These are phyloP conservation scores for Termitomyces sp. DNA, from an alignment of 768 basidiomycete species.

Conservation along the genomic window DNA sequence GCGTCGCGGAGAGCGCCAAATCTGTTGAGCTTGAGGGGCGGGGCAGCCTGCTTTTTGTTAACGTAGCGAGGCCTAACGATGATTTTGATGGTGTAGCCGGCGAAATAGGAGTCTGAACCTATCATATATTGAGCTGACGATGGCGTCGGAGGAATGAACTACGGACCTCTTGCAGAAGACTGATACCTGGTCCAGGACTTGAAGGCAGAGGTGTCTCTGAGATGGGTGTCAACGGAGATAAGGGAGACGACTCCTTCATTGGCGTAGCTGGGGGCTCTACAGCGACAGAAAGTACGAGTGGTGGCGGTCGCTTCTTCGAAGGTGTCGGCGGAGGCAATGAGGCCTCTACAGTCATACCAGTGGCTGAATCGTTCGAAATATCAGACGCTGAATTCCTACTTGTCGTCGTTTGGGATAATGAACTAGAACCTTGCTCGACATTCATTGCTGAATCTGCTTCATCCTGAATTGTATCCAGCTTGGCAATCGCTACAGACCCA, in stretches of 20 bases:
- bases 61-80: slow-evolving; percentile 8
- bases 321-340: not conserved
- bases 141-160: not conserved
- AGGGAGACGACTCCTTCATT: slow-evolving; percentile 14
- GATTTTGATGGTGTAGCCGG: slow-evolving; percentile 9
- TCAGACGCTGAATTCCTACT: not conserved
- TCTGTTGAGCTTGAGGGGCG: slow-evolving; percentile 21
- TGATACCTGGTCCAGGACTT: slow-evolving; percentile 14
- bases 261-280: slow-evolving; percentile 21
- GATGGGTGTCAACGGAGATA: slow-evolving; percentile 47
- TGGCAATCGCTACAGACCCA: slow-evolving; percentile 9
- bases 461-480: slow-evolving; percentile 16
- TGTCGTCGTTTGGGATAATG: slow-evolving; percentile 7
- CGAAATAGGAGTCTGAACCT: not conserved
- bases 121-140: not conserved
- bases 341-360: not conserved
- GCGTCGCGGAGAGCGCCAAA: not conserved
- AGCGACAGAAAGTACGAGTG: slow-evolving; percentile 2
- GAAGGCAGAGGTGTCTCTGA: slow-evolving; percentile 38
- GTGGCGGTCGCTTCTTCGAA: not conserved
- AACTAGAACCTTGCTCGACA: slow-evolving; percentile 16
- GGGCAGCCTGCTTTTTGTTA: slow-evolving; percentile 26
- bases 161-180: slow-evolving; percentile 19
- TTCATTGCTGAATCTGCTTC: slow-evolving; percentile 18
- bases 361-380: not conserved